Percentiles rank a stretch among this genome's conserved stretches.
Evolutionary conservation across 148 eudicot genomes (phyloP).

Genomic region (Silene latifolia): DNA sequence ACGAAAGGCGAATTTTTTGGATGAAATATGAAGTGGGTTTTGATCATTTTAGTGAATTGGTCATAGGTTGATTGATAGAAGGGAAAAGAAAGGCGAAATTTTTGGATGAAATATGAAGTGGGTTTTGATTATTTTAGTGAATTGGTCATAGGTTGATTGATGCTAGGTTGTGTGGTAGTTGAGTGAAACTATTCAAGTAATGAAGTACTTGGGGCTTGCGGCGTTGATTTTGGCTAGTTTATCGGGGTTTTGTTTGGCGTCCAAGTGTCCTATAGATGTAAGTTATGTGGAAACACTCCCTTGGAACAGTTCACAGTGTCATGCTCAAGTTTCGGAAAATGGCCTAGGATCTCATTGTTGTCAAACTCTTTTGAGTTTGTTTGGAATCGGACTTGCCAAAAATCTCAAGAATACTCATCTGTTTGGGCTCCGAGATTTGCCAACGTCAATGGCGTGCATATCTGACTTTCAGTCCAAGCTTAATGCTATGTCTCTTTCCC

Average conservation of each 20-base stretch:
- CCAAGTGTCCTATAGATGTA: slow-evolving; percentile 52
- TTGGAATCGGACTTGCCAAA: slow-evolving; percentile 47
- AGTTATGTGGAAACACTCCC: slow-evolving; percentile 39
- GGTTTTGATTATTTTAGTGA: neutral
- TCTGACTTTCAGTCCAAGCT: slow-evolving; percentile 52
- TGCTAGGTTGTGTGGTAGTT: slow-evolving; percentile 3
- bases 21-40: slow-evolving; percentile 1
- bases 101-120: slow-evolving; percentile 4
- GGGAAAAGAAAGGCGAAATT: too few relatives aligned
- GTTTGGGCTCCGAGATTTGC: slow-evolving; percentile 46
- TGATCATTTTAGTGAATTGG: neutral
- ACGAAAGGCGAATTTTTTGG: neutral
- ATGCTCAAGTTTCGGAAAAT: slow-evolving; percentile 3
- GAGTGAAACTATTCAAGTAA: neutral
- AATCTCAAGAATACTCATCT: slow-evolving; percentile 44
- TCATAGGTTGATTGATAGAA: slow-evolving; percentile 1
- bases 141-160: slow-evolving; percentile 2
- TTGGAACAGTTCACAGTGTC: slow-evolving; percentile 51
- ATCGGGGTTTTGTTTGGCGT: slow-evolving; percentile 2
- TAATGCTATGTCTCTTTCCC: slow-evolving; percentile 36
- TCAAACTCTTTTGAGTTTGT: slow-evolving; percentile 62
- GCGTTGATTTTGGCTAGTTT: slow-evolving; percentile 10
- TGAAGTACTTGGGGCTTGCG: slow-evolving; percentile 11
- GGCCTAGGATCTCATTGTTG: slow-evolving; percentile 38
- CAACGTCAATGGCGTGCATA: slow-evolving; percentile 54